Percentiles rank a stretch among this genome's conserved stretches.
These are phyloP conservation scores for Calycina herbarum DNA, from an alignment of 2,329 filamentous ascomycete species.

Conservation along the genomic window DNA sequence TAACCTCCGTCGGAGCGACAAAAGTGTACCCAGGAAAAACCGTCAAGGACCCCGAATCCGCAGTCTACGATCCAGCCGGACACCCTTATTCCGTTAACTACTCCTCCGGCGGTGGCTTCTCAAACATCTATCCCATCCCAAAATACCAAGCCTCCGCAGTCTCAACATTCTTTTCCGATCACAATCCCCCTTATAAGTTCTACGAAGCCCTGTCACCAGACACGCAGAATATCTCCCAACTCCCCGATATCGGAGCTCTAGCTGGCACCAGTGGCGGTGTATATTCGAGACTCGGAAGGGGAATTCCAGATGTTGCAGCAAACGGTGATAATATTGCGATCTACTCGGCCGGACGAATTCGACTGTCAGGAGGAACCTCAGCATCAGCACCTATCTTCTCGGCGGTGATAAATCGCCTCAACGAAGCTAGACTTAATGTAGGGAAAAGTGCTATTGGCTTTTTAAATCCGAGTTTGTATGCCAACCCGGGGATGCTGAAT, in stretches of 20 bases:
- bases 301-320: slow-evolving; percentile 47
- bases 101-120: slow-evolving; percentile 49
- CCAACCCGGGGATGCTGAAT: slow-evolving; percentile 40
- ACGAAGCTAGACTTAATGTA: slow-evolving; percentile 48
- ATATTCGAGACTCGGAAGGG: slow-evolving; percentile 27
- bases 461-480: slow-evolving; percentile 52
- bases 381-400: slow-evolving; percentile 51
- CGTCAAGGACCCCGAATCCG: slow-evolving; percentile 49
- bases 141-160: slow-evolving; percentile 39
- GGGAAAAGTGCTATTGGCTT: slow-evolving; percentile 52
- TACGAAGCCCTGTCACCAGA: slow-evolving; percentile 24
- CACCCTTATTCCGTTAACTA: slow-evolving; percentile 35
- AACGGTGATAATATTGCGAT: slow-evolving; percentile 31
- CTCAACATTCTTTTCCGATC: slow-evolving; percentile 41
- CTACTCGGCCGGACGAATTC: neutral
- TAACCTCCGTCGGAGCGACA: slow-evolving; percentile 22
- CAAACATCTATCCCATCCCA: slow-evolving; percentile 40
- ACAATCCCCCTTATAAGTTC: slow-evolving; percentile 28
- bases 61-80: slow-evolving; percentile 17
- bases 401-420: slow-evolving; percentile 49
- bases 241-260: slow-evolving; percentile 24
- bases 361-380: slow-evolving; percentile 48
- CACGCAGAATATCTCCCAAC: slow-evolving; percentile 16
- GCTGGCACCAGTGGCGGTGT: slow-evolving; percentile 18
- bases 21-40: slow-evolving; percentile 14